Base-by-base conservation (phyloP, 2,329 filamentous ascomycete genomes). In the Ceratocystis albifundus region DNA sequence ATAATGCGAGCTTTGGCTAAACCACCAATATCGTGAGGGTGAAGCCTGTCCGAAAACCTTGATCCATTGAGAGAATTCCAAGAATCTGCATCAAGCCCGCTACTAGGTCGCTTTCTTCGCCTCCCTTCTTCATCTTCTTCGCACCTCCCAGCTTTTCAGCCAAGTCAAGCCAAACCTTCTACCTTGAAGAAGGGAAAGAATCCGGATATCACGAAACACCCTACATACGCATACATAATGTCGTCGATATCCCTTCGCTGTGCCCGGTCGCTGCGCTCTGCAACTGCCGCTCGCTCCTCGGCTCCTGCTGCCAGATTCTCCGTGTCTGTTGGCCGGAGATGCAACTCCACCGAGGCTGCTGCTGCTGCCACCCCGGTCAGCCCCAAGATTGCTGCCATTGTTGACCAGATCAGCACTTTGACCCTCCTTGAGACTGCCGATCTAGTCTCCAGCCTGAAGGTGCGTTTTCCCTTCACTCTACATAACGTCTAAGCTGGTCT, bases 351-450 rank as follows among this genome's bases (percentile, higher is more conserved):
- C 72, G 88, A 92, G 72, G 85, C 84, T 67, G 80, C 81, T 66
- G 80, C 81, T 66, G 77, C 79, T 68, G 59, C 64, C 36, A 41
- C 36, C 67, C 76, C 83, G 72, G 77, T 80, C 69, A 96, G 89
- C 79, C 91, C 94, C 70, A 99, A 99, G 84, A 96, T 99, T 73
- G 78, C 87, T 72, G 85, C 84, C 68, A 99, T 99, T 74, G 94
- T 99, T 74, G 92, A 99, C 76, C 92, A 99, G 79, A 99, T 99
- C 77, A 96, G 93, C 79, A 87, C 94, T 84, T 88, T 99, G 84
- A 99, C 92, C 57, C 83, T 99, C 68, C 80, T 99, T 73, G 95
- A 99, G 84, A 99, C 94, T 48, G 93, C 95, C 67, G 94, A 97
- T 76, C 82, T 99, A 68, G 94, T 99, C 65, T 86, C 92, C 65